Evolutionary conservation across 768 basidiomycete species (phyloP), one percentile per base, ranked within the genome.

Genomic region (Candolleomyces eurysporus): DNA sequence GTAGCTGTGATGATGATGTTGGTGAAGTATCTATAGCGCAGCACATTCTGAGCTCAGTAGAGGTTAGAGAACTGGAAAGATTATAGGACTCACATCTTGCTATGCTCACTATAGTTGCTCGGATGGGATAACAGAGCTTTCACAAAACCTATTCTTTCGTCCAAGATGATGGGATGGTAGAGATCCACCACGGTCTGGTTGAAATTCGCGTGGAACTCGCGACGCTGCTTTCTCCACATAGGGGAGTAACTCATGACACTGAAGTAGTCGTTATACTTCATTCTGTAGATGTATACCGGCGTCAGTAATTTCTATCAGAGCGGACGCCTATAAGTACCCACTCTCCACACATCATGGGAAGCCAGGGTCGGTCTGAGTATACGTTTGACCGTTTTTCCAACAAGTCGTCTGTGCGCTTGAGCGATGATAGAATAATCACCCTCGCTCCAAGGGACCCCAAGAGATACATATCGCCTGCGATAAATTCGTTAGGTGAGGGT

Each of bases 111-210:
- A 55, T 68, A 66, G 13, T 67, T 62, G 11, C 63, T 57, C 1
- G 73, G 71, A 21, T 67, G 57, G 10, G 63, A 52, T 32, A 71
- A 46, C n/a, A 73, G 48, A 4, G 61, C 50, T 19, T 54, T 59
- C 16, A 73, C 65, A 61, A 64, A 69, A 17, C 65, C 61, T 6
- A 62, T 57, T 11, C 68, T 62, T 30, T 69, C 65, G n/a, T 61
- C 62, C 54, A 68, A 63, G 39, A 72, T 68, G n/a, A 66, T 60
- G 2, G 71, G 67, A 32, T 66, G 66, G 59, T 70, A 72, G n/a
- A 64, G 62, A n/a, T 66, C 63, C 4, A 69, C 65, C 1, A 22
- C 45, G 10, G 46, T 21, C 13, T 39, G 61, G 42, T 64, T 64
- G 40, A 68, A 68, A 22, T 66, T 58, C 31, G 65, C 45, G n/a